These are phyloP conservation scores for Solanum pennellii DNA, from an alignment of 257 asterid genomes.

Conservation along the genomic window DNA sequence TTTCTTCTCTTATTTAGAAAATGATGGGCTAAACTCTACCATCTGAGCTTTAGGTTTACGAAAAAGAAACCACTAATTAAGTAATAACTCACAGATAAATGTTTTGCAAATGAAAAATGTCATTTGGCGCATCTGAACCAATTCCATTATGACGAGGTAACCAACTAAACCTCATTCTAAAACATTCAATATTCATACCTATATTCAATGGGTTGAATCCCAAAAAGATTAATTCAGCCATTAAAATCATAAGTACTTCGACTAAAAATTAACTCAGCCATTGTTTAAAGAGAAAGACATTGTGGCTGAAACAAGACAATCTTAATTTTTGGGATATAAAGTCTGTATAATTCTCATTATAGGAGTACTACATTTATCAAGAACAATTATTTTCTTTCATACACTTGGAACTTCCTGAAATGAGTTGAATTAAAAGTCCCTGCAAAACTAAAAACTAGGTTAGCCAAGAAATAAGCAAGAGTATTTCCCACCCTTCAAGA, in stretches of 20 bases:
- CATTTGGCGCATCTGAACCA: neutral
- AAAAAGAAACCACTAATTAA: too few relatives aligned
- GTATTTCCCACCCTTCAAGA: neutral
- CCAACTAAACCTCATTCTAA: neutral
- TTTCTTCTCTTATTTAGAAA: neutral
- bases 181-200: too few relatives aligned
- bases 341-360: neutral
- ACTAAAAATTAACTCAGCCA: neutral
- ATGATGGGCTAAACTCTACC: neutral
- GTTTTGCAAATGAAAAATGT: neutral
- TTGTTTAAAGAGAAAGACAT: neutral
- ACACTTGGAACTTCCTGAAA: neutral
- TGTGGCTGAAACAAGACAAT: neutral
- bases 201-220: neutral
- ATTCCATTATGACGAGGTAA: too few relatives aligned
- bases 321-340: too few relatives aligned
- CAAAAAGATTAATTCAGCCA: accelerated
- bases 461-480: neutral
- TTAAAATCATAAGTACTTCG: neutral
- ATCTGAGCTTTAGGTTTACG: neutral
- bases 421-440: neutral
- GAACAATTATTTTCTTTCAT: neutral
- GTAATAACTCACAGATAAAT: neutral
- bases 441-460: neutral
- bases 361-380: neutral